Evolutionary conservation across 2,329 filamentous ascomycete genomes (phyloP).

Genomic region (Botrytis medusae): DNA sequence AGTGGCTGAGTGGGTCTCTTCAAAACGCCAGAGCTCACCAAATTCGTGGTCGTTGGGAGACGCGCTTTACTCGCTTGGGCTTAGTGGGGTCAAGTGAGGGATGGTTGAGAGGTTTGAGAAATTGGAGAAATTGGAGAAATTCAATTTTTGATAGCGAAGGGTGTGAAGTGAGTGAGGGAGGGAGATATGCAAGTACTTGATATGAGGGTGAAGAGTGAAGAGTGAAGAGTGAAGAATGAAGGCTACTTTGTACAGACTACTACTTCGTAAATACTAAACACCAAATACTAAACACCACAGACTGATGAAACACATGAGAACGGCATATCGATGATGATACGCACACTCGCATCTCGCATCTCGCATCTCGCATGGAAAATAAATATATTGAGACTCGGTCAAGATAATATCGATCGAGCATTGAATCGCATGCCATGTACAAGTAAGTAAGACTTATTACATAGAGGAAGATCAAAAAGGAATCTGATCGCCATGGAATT

Average conservation of each 20-base stretch:
- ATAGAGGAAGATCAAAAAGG: background rate
- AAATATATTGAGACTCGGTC: background rate
- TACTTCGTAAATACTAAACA: too few species aligned
- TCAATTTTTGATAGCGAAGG: background rate
- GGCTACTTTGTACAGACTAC: background rate
- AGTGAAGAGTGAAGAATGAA: background rate
- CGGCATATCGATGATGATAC: background rate
- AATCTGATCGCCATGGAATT: background rate
- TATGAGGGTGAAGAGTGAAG: background rate
- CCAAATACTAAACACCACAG: too few species aligned
- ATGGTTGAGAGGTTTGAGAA: background rate
- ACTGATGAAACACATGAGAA: background rate
- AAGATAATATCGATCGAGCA: background rate
- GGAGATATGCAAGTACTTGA: background rate
- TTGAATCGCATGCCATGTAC: background rate
- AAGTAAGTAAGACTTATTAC: background rate
- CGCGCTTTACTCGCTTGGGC: conserved; percentile 7
- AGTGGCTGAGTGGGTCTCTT: background rate
- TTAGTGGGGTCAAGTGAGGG: background rate
- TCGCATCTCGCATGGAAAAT: background rate
- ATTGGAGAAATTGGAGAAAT: background rate
- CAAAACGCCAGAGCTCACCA: background rate
- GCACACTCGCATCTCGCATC: background rate
- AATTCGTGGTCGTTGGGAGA: conserved; percentile 17
- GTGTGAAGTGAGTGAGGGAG: too few species aligned